Conservation (phyloP, 805 yeast species). For the Millerago galiae region DNA sequence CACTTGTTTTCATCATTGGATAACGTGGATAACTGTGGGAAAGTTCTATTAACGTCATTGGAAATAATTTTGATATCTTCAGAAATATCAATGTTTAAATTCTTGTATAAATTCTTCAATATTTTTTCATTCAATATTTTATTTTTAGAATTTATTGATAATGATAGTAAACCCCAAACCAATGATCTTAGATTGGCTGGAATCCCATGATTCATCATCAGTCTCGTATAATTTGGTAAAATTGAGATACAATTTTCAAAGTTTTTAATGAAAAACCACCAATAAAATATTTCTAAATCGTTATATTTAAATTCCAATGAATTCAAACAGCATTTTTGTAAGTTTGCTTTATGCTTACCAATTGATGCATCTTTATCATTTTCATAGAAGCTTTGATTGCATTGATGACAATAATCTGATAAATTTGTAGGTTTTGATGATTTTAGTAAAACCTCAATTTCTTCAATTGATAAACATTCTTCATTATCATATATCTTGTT, state of each 20-base stretch:
- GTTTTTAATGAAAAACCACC: slow-evolving; percentile 38
- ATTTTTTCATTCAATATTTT: slow-evolving; percentile 12
- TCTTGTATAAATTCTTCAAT: slow-evolving; percentile 28
- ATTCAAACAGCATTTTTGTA: slow-evolving; percentile 20
- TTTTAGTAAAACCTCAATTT: slow-evolving; percentile 19
- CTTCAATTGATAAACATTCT: slow-evolving; percentile 22
- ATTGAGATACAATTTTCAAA: slow-evolving; percentile 39
- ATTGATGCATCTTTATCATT: slow-evolving; percentile 19
- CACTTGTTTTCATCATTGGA: slow-evolving; percentile 31
- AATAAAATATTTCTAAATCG: slow-evolving; percentile 33
- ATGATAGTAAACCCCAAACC: slow-evolving; percentile 35
- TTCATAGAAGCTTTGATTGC: slow-evolving; percentile 21
- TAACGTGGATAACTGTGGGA: slow-evolving; percentile 48
- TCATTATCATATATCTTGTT: slow-evolving; percentile 6
- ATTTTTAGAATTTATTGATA: slow-evolving; percentile 19
- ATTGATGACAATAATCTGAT: slow-evolving; percentile 19
- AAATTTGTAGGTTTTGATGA: slow-evolving; percentile 21
- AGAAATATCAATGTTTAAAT: slow-evolving; percentile 34
- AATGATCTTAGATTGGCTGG: slow-evolving; percentile 37
- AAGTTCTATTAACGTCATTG: slow-evolving; percentile 55
- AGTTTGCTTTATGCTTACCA: slow-evolving; percentile 5
- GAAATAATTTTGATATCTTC: slow-evolving; percentile 40
- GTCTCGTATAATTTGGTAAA: slow-evolving; percentile 41
- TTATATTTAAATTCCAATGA: slow-evolving; percentile 10
- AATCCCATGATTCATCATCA: slow-evolving; percentile 37